Percentiles rank a stretch among this genome's conserved stretches.
Conservation (phyloP, 352 stramenopile species). For the Phytophthora quininea region DNA sequence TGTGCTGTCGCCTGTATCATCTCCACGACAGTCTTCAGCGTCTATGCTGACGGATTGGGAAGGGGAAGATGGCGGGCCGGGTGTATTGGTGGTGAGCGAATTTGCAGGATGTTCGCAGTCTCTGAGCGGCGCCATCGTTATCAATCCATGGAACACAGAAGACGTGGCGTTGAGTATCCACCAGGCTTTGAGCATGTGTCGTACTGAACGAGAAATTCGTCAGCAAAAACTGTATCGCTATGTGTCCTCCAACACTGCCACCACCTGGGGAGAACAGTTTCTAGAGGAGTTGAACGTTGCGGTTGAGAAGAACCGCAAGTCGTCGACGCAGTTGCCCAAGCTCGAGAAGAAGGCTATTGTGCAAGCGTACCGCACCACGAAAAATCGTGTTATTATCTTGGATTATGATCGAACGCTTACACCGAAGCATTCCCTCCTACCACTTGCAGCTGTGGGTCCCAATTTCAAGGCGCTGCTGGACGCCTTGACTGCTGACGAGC, state of each 20-base stretch:
- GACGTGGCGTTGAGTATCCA: constrained; percentile 83
- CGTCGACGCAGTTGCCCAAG: constrained; percentile 60
- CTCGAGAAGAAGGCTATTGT: constrained; percentile 65
- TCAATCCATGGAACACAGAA: constrained; percentile 91
- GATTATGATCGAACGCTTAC: constrained; percentile 90
- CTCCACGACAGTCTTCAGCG: constrained; percentile 33
- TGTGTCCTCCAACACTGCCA: constrained; percentile 86
- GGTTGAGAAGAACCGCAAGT: constrained; percentile 62
- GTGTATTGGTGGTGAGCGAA: constrained; percentile 88
- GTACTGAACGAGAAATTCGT: constrained; percentile 84
- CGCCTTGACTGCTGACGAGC: constrained; percentile 62
- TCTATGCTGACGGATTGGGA: constrained; percentile 75
- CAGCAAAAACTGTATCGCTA: constrained; percentile 92
- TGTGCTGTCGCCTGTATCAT: constrained; percentile 29
- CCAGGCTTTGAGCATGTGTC: constrained; percentile 84
- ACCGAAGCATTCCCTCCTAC: constrained; percentile 76
- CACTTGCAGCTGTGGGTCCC: constrained; percentile 76
- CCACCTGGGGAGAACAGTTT: constrained; percentile 84
- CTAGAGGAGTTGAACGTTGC: constrained; percentile 71
- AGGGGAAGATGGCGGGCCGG: constrained; percentile 79
- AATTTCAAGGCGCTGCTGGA: constrained; percentile 84
- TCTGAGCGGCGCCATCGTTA: constrained; percentile 82
- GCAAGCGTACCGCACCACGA: constrained; percentile 62
- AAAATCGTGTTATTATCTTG: constrained; percentile 88
- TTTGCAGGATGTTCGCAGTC: constrained; percentile 91